Evolutionary conservation across 495 filamentous ascomycete species (phyloP), one percentile per base, ranked within the genome.

Genomic region (Thermothielavioides terrestris): DNA sequence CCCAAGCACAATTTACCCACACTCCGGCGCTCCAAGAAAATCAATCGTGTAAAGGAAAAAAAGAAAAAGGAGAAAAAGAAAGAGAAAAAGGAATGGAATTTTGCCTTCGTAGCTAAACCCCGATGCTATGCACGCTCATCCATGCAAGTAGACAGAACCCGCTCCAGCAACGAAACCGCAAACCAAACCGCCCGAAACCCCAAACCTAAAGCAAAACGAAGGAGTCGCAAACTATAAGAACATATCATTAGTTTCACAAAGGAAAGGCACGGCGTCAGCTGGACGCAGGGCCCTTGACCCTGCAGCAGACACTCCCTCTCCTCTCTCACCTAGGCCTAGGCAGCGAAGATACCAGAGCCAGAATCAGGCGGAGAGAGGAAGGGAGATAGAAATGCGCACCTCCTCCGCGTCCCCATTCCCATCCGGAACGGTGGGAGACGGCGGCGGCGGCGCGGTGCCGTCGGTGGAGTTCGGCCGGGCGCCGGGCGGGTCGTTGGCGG

Each of bases 401-500:
- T 39, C 34, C 3, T 23, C 49, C 5, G 20, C 32, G 4, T 11
- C 42, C 4, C 12, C 21, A 12, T 12, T 14, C 10, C 31, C 31
- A 9, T 34, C 31, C 31, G 10, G 6, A 11, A 14, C 31, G 10
- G 5, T 12, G 31, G 31, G 5, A 34, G 3, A n/a, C n/a, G n/a
- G n/a, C n/a, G n/a, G n/a, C n/a, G n/a, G n/a, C n/a, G 37, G 35
- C 9, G 7, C 9, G 3, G 11, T 15, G n/a, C 22, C 34, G 14
- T 14, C 21, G 6, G n/a, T 39, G 17, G 17, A 5, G 12, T 31
- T 37, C 9, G 48, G 48, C 27, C 4, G 20, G 20, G 42, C 6
- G 3, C 27, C 34, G 6, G 58, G 44, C 30, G 71, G 71, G 40
- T 74, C 66, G 44, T 72, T 68, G 3, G 73, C 75, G 4, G 75